phyloP scores from a whole-genome alignment of 2,329 filamentous ascomycete species.

The Curvularia sp. region DNA sequence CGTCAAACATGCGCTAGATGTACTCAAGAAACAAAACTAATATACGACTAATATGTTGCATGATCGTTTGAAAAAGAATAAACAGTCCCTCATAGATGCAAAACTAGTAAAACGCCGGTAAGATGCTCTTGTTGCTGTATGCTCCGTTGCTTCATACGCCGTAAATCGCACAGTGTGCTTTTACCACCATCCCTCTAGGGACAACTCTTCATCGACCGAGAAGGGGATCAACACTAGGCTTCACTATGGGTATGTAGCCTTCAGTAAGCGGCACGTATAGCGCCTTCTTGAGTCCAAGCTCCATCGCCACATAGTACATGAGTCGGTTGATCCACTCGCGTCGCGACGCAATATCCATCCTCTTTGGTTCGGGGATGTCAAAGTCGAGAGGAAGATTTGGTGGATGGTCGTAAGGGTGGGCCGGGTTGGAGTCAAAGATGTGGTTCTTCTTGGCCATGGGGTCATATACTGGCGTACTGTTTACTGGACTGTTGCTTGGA shows the following conservation, averaged over 20 bases:
- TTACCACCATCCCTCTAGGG: not conserved
- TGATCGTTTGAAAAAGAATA: too few relatives aligned
- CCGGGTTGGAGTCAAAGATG: constrained; percentile 31
- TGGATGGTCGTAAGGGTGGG: constrained; percentile 31
- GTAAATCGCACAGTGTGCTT: not conserved
- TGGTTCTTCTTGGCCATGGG: constrained; percentile 16
- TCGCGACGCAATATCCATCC: constrained; percentile 32
- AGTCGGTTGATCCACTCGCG: constrained; percentile 40
- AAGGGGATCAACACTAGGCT: constrained; percentile 26
- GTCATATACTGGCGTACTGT: constrained; percentile 1
- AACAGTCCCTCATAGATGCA: not conserved
- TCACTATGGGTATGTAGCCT: constrained; percentile 25
- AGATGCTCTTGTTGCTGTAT: constrained; percentile 6
- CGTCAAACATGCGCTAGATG: not conserved
- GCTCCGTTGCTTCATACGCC: not conserved
- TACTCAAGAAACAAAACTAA: not conserved
- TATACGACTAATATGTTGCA: constrained; percentile 3
- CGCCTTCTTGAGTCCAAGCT: constrained; percentile 40
- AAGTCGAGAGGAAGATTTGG: constrained; percentile 16
- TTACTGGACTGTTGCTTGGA: constrained; percentile 1
- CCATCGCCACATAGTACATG: constrained; percentile 33
- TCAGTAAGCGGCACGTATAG: constrained; percentile 34
- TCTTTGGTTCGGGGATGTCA: constrained; percentile 17
- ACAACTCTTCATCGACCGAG: constrained; percentile 12
- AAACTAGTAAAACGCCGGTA: constrained; percentile 1